Evolutionary conservation across 306 rosid species (phyloP).

Genomic region (Cicer arietinum): DNA sequence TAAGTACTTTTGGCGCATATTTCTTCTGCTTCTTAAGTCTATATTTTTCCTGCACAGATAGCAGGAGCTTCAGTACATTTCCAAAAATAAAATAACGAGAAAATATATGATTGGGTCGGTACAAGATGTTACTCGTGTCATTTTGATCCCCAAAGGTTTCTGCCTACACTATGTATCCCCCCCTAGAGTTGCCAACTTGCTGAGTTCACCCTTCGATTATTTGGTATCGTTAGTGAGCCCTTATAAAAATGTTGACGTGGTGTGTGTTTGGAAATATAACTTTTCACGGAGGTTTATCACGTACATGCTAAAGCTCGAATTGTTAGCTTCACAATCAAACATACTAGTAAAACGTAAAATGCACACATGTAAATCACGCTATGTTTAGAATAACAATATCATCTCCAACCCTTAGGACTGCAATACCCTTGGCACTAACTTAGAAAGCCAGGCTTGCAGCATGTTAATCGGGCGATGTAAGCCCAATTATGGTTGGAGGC

Average conservation of each 20-base stretch:
- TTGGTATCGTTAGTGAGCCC: slow-evolving; percentile 6
- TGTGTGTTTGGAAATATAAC: no score
- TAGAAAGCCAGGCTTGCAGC: slow-evolving; percentile 4
- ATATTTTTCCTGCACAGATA: slow-evolving; percentile 81
- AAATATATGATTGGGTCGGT: slow-evolving; percentile 6
- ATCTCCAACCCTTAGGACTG: not conserved
- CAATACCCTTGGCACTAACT: not conserved
- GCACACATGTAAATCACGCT: not conserved
- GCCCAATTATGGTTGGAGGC: not conserved
- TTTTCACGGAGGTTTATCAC: no score
- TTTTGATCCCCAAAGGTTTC: not conserved
- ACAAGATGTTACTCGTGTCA: not conserved
- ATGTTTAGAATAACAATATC: not conserved
- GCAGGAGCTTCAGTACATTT: slow-evolving; percentile 27
- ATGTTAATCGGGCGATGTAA: not conserved
- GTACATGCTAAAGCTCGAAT: no score
- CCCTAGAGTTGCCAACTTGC: not conserved
- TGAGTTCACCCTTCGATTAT: slow-evolving; percentile 1
- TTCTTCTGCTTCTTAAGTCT: slow-evolving; percentile 92
- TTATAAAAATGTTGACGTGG: not conserved
- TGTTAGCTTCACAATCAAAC: no score
- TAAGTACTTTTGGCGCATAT: slow-evolving; percentile 86
- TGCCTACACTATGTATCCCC: not conserved
- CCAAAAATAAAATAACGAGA: slow-evolving; percentile 27
- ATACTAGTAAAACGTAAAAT: not conserved